phyloP scores from a whole-genome alignment of 345 rosid species.

The Salix arbutifolia region DNA sequence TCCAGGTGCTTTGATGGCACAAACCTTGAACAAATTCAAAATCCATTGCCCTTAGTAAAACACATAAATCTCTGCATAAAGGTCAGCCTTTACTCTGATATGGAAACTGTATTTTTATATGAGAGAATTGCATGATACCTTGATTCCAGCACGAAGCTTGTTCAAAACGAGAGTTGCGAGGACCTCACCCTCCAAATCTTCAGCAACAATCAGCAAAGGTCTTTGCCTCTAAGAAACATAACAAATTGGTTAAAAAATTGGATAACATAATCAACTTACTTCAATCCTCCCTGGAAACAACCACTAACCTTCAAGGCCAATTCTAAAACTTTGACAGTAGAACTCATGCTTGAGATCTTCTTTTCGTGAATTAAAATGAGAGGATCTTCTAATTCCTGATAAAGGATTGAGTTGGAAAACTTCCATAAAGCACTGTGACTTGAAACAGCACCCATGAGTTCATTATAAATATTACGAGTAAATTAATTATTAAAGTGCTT shows the following conservation, averaged over 20 bases:
- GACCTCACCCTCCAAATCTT: conserved; percentile 92
- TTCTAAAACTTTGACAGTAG: conserved; percentile 78
- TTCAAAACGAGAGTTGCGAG: conserved; percentile 80
- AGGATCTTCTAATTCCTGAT: conserved; percentile 90
- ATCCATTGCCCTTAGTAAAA: background rate
- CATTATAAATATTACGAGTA: background rate
- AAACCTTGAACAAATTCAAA: conserved; percentile 43
- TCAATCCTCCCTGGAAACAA: background rate
- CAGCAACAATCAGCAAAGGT: conserved; percentile 78
- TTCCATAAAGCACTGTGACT: background rate
- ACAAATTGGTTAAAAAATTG: background rate
- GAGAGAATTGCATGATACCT: conserved; percentile 38
- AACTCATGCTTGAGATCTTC: conserved; percentile 71
- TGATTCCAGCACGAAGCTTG: conserved; percentile 92
- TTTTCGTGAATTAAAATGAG: conserved; percentile 90
- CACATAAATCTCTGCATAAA: background rate
- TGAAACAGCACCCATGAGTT: background rate
- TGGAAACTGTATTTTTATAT: background rate
- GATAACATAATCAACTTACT: background rate
- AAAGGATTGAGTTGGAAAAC: background rate
- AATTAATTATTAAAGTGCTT: conserved; percentile 19
- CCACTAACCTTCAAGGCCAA: conserved; percentile 71
- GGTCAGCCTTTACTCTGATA: background rate
- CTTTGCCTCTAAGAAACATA: conserved; percentile 58
- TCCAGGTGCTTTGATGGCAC: conserved; percentile 96